phyloP scores from a whole-genome alignment of 495 filamentous ascomycete genomes.

The Trichoderma gamsii region DNA sequence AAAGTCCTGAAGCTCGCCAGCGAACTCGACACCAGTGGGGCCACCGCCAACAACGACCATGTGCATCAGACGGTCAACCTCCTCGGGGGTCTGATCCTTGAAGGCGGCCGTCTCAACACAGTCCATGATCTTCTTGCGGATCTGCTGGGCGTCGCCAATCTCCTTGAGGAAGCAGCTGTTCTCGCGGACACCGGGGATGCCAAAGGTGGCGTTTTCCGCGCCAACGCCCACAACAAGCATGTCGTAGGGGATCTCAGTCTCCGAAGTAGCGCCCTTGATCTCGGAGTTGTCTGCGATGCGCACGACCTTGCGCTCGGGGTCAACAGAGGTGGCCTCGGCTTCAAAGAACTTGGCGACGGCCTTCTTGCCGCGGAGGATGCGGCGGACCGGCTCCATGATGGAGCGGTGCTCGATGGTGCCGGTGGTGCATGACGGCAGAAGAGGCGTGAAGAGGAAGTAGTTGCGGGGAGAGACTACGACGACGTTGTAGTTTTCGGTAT shows the following conservation, averaged over 20 bases:
- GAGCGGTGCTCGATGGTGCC: conserved; percentile 97
- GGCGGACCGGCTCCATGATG: conserved; percentile 97
- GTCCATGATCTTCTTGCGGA: conserved; percentile 99
- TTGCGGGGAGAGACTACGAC: conserved; percentile 93
- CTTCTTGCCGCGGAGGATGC: conserved; percentile 89
- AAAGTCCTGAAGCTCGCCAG: conserved; percentile 97
- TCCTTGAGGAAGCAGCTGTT: conserved; percentile 98
- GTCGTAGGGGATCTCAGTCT: conserved; percentile 92
- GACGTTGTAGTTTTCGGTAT: conserved; percentile 98
- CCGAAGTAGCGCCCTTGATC: conserved; percentile 72
- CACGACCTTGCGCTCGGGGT: conserved; percentile 82
- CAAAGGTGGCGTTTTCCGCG: conserved; percentile 97
- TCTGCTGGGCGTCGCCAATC: conserved; percentile 87
- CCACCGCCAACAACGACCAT: conserved; percentile 99
- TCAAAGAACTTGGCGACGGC: conserved; percentile 93
- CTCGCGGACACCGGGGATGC: conserved; percentile 91
- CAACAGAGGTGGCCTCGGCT: conserved; percentile 94
- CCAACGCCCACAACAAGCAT: conserved; percentile 97
- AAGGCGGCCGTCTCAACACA: conserved; percentile 97
- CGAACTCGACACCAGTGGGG: conserved; percentile 96
- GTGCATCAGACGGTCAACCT: conserved; percentile 89
- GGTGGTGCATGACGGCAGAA: conserved; percentile 93
- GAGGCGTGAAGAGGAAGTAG: conserved; percentile 98
- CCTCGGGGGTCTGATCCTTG: conserved; percentile 89
- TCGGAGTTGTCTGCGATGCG: conserved; percentile 88